These are phyloP conservation scores for Backusella macrospora DNA, from an alignment of 192 early-diverging fungal genomes.

Conservation along the genomic window DNA sequence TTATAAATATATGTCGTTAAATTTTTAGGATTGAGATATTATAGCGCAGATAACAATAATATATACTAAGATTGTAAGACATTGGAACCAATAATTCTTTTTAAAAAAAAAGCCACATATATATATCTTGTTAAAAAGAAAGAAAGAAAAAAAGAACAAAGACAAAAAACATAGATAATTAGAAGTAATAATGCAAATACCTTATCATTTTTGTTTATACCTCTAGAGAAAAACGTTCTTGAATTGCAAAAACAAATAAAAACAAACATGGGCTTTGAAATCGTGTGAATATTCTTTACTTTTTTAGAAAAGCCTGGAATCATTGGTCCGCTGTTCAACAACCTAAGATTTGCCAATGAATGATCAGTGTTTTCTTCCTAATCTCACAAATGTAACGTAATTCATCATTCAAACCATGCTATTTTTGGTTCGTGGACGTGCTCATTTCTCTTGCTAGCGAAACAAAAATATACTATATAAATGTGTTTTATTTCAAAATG, in stretches of 20 bases:
- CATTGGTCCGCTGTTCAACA: background rate
- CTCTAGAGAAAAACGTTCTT: background rate
- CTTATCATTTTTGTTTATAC: background rate
- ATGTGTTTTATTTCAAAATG: background rate
- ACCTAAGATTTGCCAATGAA: background rate
- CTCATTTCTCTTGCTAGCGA: background rate
- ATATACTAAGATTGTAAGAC: too few relatives aligned
- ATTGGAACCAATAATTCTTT: too few relatives aligned
- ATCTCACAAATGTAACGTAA: background rate
- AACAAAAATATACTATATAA: slow-evolving; percentile 3
- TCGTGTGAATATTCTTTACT: slow-evolving; percentile 13
- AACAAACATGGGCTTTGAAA: slow-evolving; percentile 5
- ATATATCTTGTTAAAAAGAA: too few relatives aligned
- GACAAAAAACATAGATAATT: too few relatives aligned
- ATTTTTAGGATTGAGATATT: too few relatives aligned
- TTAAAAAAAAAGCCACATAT: too few relatives aligned
- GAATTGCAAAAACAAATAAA: background rate
- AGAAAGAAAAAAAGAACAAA: too few relatives aligned
- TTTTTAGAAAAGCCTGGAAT: slow-evolving; percentile 10
- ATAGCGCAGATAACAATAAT: too few relatives aligned
- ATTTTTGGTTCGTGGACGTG: background rate
- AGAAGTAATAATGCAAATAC: too few relatives aligned
- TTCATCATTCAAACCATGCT: background rate
- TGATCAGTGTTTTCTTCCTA: background rate
- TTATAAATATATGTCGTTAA: too few relatives aligned